A percentile compares a stretch with the other conserved stretches of the same genome.
These are phyloP conservation scores for Ogataea philodendri DNA, from an alignment of 805 yeast species.

Conservation along the genomic window DNA sequence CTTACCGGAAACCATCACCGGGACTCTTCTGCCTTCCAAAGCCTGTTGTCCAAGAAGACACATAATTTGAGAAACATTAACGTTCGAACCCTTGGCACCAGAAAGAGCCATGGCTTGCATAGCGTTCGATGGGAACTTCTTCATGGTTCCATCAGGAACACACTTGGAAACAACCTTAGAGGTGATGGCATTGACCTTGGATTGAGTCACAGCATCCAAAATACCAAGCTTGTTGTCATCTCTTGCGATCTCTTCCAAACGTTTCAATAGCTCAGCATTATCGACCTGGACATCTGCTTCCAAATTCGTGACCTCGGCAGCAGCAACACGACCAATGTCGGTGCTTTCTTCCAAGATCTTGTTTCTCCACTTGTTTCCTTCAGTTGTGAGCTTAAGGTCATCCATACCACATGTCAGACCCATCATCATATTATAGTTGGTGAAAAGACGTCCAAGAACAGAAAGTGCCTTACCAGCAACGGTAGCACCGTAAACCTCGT, in stretches of 20 bases:
- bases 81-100: slow-evolving; percentile 99
- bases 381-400: slow-evolving; percentile 85
- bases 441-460: slow-evolving; percentile 92
- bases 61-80: slow-evolving; percentile 98
- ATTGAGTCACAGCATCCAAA: slow-evolving; percentile 92
- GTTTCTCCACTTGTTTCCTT: slow-evolving; percentile 86
- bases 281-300: slow-evolving; percentile 44
- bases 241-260: slow-evolving; percentile 91
- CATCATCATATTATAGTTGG: slow-evolving; percentile 85
- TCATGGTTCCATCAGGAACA: slow-evolving; percentile 96
- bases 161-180: slow-evolving; percentile 92
- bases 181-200: slow-evolving; percentile 87
- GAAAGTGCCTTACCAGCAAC: slow-evolving; percentile 87
- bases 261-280: slow-evolving; percentile 76
- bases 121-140: slow-evolving; percentile 89
- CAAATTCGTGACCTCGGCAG: slow-evolving; percentile 89
- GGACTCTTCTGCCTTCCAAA: slow-evolving; percentile 98
- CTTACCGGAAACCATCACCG: slow-evolving; percentile 98
- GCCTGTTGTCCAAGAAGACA: slow-evolving; percentile 99
- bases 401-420: slow-evolving; percentile 99
- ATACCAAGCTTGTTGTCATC: slow-evolving; percentile 91
- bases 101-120: slow-evolving; percentile 99
- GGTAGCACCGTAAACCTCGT: slow-evolving; percentile 90
- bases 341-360: slow-evolving; percentile 75
- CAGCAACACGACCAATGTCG: slow-evolving; percentile 88